Base-by-base conservation (phyloP, 2,329 filamentous ascomycete species). In the Colletotrichum ledebouriae region DNA sequence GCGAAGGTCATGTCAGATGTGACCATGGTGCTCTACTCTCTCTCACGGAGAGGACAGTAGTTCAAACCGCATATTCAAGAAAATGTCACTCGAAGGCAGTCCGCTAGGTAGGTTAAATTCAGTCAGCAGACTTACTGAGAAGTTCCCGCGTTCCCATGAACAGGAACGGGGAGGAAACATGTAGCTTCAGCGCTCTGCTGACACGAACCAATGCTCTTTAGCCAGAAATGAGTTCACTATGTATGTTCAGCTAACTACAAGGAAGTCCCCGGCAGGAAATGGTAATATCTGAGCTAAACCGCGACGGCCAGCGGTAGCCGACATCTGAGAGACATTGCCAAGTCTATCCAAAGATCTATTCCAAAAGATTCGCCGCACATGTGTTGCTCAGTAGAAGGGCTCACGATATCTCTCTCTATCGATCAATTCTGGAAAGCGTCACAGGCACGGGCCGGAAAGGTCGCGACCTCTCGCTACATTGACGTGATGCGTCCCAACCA, bases 1-100 rank as follows among this genome's bases (percentile, higher is more conserved):
- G 58, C 50, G 41, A 42, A 68, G 47, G 29, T 44, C 52, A 64
- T 55, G 59, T 46, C 59, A 37, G 20, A 52, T 33, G 53, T 25
- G 44, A 46, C 20, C 25, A 41, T 29, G 29, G 12, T 25, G 17
- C 2, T 17, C 17, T 17, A 17, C 17, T 17, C 17, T 17, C 17
- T 17, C 17, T 17, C 17, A 17, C 17, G 17, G 17, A 17, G 17
- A 17, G 17, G 17, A 17, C 17, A 17, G 17, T 17, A 1, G 17
- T 17, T 17, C 17, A 17, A 17, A 17, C 17, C 17, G 17, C 17
- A 17, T 17, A 17, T 17, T 17, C 17, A 17, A 17, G 17, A 17
- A 17, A 17, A 17, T 17, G 17, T 17, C 17, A 17, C 2, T 17
- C 17, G 17, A 17, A 44, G 20, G 41, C 22, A 20, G 22, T 34